Base-by-base conservation (phyloP, 108 stramenopile species). In the Asterionellopsis glacialis region DNA sequence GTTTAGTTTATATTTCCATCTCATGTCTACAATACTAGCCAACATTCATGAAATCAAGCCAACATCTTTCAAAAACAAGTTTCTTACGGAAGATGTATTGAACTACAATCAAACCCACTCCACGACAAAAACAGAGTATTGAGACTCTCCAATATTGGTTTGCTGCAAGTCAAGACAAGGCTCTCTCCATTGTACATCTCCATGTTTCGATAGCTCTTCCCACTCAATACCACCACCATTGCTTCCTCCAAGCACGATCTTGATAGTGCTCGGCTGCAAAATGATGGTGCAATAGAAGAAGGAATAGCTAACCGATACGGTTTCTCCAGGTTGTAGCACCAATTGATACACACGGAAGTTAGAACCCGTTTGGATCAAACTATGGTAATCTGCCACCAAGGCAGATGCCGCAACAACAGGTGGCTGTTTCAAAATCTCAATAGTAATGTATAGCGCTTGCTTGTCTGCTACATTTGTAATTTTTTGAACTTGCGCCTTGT, bases 211-310 rank as follows among this genome's bases (percentile, higher is more conserved):
- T n/a, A 23, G 1, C 26, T 48, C 16, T 28, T 70, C 57, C 73
- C 73, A 74, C 26, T 58, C 39, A 4, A 73, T 27, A 0, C 27
- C n/a, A 39, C 41, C 68, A 19, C 63, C 63, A 47, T 28, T 57
- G 27, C 54, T 40, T 41, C 50, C 27, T 22, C 66, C 68, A 54
- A 73, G 13, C 28, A 11, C 15, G 12, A 50, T 69, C 65, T 73
- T 72, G 22, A 80, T 45, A 21, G 33, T 71, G 1, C 68, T 53
- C 26, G 74, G 59, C 56, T 55, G 49, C 19, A 88, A 38, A 0
- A 75, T 64, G 21, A 91, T 63, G 44, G 52, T 71, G 9, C 84
- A 48, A 57, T 79, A 64, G 57, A 91, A 91, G 64, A 91, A 91
- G 9, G 80, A 68, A 71, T 91, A 91, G 33, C 41, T 61, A 13